Base-by-base conservation (phyloP, 495 filamentous ascomycete species). In the Penicillium salamii region DNA sequence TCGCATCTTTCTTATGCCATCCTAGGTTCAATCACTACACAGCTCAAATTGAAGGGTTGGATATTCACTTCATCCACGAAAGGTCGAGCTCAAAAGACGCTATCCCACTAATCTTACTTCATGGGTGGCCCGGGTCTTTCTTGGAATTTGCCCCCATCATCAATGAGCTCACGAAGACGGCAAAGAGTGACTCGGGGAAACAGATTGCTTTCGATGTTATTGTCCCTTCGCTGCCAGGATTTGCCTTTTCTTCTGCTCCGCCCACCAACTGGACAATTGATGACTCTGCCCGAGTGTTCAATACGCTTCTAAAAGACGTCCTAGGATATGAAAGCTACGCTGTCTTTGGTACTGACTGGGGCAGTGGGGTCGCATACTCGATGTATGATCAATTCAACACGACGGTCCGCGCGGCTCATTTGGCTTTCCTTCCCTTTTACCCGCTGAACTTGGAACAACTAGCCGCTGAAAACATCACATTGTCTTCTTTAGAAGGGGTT, bases 41-140 rank as follows among this genome's bases (percentile, higher is more conserved):
- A 4, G 44, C 54, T 9, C 12, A 18, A 2, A 53, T 61, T 39
- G 41, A 54, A 41, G 37, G 46, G 4, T 9, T 63, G 13, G 35
- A 48, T 23, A 49, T 64, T 37, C 58, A 64, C 40, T 64, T 64
- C 41, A 31, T 56, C 9, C 58, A 64, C 23, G 42, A 50, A 5
- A 47, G 24, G 13, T 47, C 59, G 2, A n/a, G 49, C 2, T 1
- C 15, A 2, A n/a, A 46, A 7, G 46, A 57, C 28, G 59, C 66
- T 12, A 69, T 67, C 11, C 69, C 67, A 7, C 46, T 70, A 8
- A 58, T 72, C 17, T 52, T 72, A 28, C 36, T 69, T 29, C 63
- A 70, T 44, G 63, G 69, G 18, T 72, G 71, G 69, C 69, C 69
- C 2, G 67, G 70, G 11, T 69, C 67, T 17, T 71, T 71, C 42